Conservation (phyloP, 768 basidiomycete species). For the Melanogaster broomeanus region DNA sequence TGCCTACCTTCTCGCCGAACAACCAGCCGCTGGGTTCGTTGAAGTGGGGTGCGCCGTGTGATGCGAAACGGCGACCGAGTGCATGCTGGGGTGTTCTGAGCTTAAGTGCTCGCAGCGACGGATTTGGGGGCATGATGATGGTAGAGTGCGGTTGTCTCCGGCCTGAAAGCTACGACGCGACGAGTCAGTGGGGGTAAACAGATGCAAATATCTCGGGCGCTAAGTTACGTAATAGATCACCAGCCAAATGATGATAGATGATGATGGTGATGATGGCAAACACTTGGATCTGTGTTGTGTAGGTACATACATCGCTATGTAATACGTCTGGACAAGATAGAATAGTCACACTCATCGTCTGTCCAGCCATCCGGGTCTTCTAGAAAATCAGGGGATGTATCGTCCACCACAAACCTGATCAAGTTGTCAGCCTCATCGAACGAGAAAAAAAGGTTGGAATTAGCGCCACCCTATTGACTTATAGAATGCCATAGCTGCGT, state of each 20-base stretch:
- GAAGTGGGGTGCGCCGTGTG: slow-evolving; percentile 78
- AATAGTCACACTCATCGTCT: slow-evolving; percentile 39
- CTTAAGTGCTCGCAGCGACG: slow-evolving; percentile 43
- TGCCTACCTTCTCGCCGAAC: slow-evolving; percentile 84
- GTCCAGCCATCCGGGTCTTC: slow-evolving; percentile 26
- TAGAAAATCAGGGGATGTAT: slow-evolving; percentile 48
- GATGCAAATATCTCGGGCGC: slow-evolving; percentile 23
- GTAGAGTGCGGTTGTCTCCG: not conserved
- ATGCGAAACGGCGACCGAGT: slow-evolving; percentile 54
- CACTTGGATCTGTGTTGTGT: too few species aligned
- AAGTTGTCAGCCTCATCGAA: slow-evolving; percentile 5
- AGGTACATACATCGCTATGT: not conserved
- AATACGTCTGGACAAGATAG: slow-evolving; percentile 37
- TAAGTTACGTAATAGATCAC: too few species aligned
- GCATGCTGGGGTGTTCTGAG: slow-evolving; percentile 18
- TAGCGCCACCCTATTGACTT: slow-evolving; percentile 49
- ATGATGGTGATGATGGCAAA: too few species aligned
- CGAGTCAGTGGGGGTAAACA: slow-evolving; percentile 23
- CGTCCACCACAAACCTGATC: slow-evolving; percentile 57
- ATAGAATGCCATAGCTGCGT: slow-evolving; percentile 53
- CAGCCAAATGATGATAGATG: too few species aligned
- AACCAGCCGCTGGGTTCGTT: slow-evolving; percentile 88
- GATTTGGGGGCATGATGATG: slow-evolving; percentile 45
- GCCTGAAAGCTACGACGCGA: slow-evolving; percentile 4
- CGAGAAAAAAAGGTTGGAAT: not conserved